Conservation (phyloP, 208 protist species). For the Leishmania guyanensis region DNA sequence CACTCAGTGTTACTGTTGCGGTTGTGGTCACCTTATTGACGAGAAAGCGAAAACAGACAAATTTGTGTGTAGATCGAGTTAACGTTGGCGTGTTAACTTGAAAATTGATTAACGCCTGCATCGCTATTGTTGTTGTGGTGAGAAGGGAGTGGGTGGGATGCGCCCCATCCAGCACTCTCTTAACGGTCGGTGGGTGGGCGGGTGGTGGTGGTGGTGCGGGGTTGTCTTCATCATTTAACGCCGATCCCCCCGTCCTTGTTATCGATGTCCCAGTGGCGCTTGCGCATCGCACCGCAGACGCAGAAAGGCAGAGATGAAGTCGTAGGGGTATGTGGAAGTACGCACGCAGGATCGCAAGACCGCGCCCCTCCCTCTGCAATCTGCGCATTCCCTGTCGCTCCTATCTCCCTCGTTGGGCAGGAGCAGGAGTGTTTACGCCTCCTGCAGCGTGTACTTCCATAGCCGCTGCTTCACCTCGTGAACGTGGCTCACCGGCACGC, state of each 20-base stretch:
- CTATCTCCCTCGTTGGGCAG: not conserved
- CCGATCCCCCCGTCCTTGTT: not conserved
- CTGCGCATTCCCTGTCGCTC: not conserved
- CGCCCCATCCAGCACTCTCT: not conserved
- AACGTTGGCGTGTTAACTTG: not conserved
- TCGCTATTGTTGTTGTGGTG: not conserved
- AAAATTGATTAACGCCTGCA: not conserved
- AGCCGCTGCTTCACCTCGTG: conserved; percentile 76
- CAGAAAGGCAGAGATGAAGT: not conserved
- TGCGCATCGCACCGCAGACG: not conserved
- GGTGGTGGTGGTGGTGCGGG: not conserved
- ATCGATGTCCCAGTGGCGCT: not conserved
- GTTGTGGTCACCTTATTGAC: too few relatives aligned
- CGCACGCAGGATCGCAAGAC: not conserved
- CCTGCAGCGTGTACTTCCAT: conserved; percentile 86
- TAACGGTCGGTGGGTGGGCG: not conserved
- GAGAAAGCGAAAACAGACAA: too few relatives aligned
- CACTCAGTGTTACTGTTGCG: not conserved
- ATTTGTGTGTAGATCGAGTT: not conserved
- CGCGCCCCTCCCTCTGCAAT: not conserved
- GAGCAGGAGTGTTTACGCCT: conserved; percentile 26
- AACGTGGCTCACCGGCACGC: conserved; percentile 35
- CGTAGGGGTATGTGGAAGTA: not conserved
- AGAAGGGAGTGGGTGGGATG: not conserved
- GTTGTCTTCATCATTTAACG: not conserved